A percentile compares a stretch with the other conserved stretches of the same genome.
Evolutionary conservation across 1,284 basidiomycete species (phyloP).

Genomic region (Xerocomus minutiporus): DNA sequence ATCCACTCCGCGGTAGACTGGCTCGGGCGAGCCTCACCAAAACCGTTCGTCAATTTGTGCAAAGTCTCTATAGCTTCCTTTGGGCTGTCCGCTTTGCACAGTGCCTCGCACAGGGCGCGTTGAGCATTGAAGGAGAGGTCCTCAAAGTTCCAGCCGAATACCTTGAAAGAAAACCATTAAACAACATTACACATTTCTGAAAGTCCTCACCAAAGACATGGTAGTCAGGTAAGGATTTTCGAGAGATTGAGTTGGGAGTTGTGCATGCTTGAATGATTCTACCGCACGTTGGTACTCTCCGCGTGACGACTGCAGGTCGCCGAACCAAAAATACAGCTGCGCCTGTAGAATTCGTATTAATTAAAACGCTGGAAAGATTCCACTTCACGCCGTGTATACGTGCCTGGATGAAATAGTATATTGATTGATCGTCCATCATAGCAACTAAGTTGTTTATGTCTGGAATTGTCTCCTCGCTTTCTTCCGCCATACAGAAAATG

Average conservation of each 20-base stretch:
- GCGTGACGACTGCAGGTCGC: background rate
- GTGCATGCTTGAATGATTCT: background rate
- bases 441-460: background rate
- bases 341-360: background rate
- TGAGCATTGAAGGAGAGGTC: background rate
- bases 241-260: background rate
- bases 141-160: conserved; percentile 3
- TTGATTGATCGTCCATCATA: background rate
- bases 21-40: background rate
- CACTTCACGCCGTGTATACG: background rate
- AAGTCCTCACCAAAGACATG: background rate
- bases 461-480: background rate
- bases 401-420: background rate
- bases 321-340: conserved; percentile 2
- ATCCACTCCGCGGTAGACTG: conserved; percentile 1
- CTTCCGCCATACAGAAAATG: conserved; percentile 3
- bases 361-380: background rate
- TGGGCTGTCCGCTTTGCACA: background rate
- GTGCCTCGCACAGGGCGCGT: conserved; percentile 2
- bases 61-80: conserved; percentile 3
- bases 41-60: background rate
- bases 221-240: conserved; percentile 1
- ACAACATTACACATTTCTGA: background rate
- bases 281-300: conserved; percentile 1
- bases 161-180: background rate